Evolutionary conservation across 2,329 filamentous ascomycete species (phyloP), one percentile per base, ranked within the genome.

Genomic region (Fusarium pseudonygamai): DNA sequence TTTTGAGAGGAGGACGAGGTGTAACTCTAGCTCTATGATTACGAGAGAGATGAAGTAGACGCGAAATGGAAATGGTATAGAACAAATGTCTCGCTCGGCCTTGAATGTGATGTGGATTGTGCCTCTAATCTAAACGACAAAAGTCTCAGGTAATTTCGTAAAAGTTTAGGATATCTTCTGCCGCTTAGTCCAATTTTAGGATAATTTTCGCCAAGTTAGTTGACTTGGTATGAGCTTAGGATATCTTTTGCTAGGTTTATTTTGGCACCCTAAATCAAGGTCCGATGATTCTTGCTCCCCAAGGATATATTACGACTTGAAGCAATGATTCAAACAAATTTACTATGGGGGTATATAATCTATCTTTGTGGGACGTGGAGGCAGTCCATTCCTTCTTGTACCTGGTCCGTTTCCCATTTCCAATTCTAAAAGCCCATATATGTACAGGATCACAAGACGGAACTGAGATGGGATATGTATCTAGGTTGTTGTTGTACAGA

Each of bases 1-100:
- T 72, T 71, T 57, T 57, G 62, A 73, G 71, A 74, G 65, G 72
- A 74, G 65, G 71, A 68, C 64, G 71, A 78, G 80, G 79, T 82
- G 82, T 84, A 83, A 77, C 78, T 83, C 78, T 84, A 82, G 80
- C 77, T 82, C 79, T 76, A 82, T 79, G 80, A 83, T 82, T 77
- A 83, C 77, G 80, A 83, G 75, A 80, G 80, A 77, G 80, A 83
- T 76, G 79, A 84, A 79, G 79, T 82, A 82, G 80, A 84, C 78
- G 77, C 75, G 78, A 79, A 81, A 78, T 78, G 78, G 71, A 78
- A 78, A 80, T 78, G 75, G 71, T 71, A 76, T 77, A 77, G 74
- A 79, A 75, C 56, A 67, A 61, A 14, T 47, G n/a, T 42, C 20
- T 66, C 52, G 39, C 20, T 66, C 52, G 39, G 52, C 5, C 61